phyloP scores from a whole-genome alignment of 2,329 filamentous ascomycete genomes.

The Colletotrichum sp. region DNA sequence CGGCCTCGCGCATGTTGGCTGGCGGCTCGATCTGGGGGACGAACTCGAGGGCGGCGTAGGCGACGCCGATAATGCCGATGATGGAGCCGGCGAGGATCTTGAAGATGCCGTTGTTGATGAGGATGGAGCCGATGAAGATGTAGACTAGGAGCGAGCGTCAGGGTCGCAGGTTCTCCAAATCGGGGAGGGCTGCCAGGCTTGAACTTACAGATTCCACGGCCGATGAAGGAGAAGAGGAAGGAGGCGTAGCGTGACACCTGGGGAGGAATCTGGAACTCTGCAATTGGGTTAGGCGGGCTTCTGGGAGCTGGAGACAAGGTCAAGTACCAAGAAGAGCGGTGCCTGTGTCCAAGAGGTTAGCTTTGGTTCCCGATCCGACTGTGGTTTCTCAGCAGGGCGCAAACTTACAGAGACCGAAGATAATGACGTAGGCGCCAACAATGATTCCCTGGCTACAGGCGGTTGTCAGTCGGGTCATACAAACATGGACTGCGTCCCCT shows the following conservation, averaged over 20 bases:
- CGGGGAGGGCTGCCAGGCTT: background rate
- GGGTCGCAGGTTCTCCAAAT: background rate
- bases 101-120: slow-evolving; percentile 71
- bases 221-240: slow-evolving; percentile 97
- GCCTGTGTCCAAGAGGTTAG: slow-evolving; percentile 46
- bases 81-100: slow-evolving; percentile 79
- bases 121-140: slow-evolving; percentile 89
- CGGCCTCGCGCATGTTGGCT: slow-evolving; percentile 81
- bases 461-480: slow-evolving; percentile 13
- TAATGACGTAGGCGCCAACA: slow-evolving; percentile 83
- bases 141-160: slow-evolving; percentile 69
- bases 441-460: slow-evolving; percentile 70
- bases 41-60: slow-evolving; percentile 78
- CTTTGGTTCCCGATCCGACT: background rate
- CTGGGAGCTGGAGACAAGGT: background rate
- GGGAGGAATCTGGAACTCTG: slow-evolving; percentile 93
- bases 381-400: background rate
- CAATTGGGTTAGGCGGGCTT: background rate
- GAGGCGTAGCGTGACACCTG: slow-evolving; percentile 93
- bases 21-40: slow-evolving; percentile 81
- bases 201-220: slow-evolving; percentile 88
- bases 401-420: slow-evolving; percentile 82
- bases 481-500: slow-evolving; percentile 28
- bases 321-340: slow-evolving; percentile 68
- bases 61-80: slow-evolving; percentile 79